Evolutionary conservation across 495 filamentous ascomycete genomes (phyloP), one percentile per base, ranked within the genome.

Genomic region (Bombardia bombarda): DNA sequence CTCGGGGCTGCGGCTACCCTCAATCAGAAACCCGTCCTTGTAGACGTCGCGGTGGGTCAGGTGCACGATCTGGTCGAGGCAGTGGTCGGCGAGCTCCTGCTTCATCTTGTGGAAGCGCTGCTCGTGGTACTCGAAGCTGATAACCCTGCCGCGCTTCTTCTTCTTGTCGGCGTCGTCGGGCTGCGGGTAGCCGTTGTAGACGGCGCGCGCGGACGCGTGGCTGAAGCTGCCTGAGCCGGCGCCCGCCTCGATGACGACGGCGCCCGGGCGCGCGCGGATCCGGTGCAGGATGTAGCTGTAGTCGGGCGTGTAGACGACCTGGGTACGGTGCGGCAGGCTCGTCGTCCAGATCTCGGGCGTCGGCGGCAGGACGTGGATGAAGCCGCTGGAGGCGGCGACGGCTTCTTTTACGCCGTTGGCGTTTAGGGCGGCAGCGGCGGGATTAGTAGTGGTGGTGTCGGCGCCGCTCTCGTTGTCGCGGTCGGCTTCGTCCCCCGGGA

Each of bases 231-330:
- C 92, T 62, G 88, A 95, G 1, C 92, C 92, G 0, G 90, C 87
- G 17, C 92, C 92, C 2, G 92, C 93, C 65, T 98, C 92, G 37
- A 98, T 92, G 9, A 98, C 57, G 8, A 74, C 75, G 8, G 73
- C 77, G 2, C 92, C 93, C 0, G 92, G 88, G 18, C 86, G 67
- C 2, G 82, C 90, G 12, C 86, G 79, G 37, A 98, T 71, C 35
- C 88, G 75, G 57, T 95, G 87, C 18, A 98, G 74, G 28, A 98
- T 83, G 57, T 92, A 98, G 64, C 89, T 94, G 66, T 94, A 95
- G 62, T 98, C 92, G 8, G 93, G 88, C 1, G 87, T 95, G 57
- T 98, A 98, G 49, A 98, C 92, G 37, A 98, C 90, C 64, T 98
- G 92, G 7, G 92, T 98, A 37, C 92, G 76, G 60, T 98, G 92